Percentiles rank a stretch among this genome's conserved stretches.
Conservation (phyloP, 78 protist genomes). For the Cavenderia fasciculata region DNA sequence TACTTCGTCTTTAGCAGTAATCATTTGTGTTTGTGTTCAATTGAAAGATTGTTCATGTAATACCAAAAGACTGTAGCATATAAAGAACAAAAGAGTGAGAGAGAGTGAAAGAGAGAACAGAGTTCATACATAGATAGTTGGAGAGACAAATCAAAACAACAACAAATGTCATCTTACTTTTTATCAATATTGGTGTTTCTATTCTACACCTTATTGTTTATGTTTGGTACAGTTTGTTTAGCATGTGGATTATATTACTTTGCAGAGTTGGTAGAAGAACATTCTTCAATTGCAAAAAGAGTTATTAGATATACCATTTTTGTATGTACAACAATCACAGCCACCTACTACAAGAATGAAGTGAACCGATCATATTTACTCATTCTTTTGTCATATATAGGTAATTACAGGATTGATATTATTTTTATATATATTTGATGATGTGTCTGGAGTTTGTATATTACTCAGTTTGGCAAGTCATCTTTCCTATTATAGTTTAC, state of each 20-base stretch:
- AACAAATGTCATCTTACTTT: no score
- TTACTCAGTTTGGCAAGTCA: conserved; percentile 20
- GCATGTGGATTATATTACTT: conserved; percentile 76
- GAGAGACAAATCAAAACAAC: no score
- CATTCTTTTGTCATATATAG: not conserved
- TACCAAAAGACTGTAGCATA: no score
- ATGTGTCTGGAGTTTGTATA: conserved; percentile 10
- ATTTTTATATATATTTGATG: conserved; percentile 37
- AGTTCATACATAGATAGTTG: no score
- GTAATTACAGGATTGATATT: conserved; percentile 1
- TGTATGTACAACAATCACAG: conserved; percentile 11
- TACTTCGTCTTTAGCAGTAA: no score
- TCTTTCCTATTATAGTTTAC: conserved; percentile 15
- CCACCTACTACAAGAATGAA: no score
- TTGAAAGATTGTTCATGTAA: no score
- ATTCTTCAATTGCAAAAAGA: conserved; percentile 67
- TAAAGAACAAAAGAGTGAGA: no score
- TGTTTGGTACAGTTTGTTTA: conserved; percentile 51
- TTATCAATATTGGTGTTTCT: conserved; percentile 7
- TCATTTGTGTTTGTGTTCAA: no score
- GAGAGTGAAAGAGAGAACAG: no score
- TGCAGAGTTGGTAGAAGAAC: conserved; percentile 64
- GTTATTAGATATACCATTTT: conserved; percentile 55
- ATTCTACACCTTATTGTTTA: conserved; percentile 6
- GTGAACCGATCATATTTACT: no score